Evolutionary conservation across 2,329 filamentous ascomycete genomes (phyloP).

Genomic region (Xylaria sp.): DNA sequence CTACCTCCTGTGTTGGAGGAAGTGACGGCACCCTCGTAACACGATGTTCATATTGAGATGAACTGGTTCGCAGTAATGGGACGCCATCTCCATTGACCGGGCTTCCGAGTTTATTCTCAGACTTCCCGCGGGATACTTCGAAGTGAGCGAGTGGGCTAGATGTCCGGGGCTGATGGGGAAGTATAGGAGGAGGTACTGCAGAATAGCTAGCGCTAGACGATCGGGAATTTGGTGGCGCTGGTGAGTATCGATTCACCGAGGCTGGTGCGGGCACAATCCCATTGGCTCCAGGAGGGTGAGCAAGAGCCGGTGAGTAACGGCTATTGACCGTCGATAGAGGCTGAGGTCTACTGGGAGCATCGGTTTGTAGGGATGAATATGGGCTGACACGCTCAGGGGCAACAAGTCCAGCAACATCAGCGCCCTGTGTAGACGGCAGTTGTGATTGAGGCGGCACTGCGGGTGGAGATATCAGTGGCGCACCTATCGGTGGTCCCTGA

Average conservation of each 20-base stretch:
- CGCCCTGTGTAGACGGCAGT: conserved; percentile 34
- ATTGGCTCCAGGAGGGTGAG: conserved; percentile 47
- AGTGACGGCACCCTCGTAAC: conserved; percentile 62
- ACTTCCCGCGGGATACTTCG: conserved; percentile 55
- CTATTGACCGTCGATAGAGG: conserved; percentile 43
- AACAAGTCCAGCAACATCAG: conserved; percentile 51
- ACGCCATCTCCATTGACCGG: conserved; percentile 47
- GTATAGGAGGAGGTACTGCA: conserved; percentile 50
- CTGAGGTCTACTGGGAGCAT: conserved; percentile 39
- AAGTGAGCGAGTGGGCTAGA: conserved; percentile 71
- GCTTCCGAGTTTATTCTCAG: conserved; percentile 39
- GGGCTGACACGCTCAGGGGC: conserved; percentile 59
- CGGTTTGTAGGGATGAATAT: conserved; percentile 55
- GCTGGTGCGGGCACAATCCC: conserved; percentile 46
- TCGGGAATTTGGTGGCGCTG: conserved; percentile 49
- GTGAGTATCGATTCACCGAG: conserved; percentile 60
- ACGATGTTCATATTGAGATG: conserved; percentile 59
- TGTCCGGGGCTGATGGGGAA: conserved; percentile 67
- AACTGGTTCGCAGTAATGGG: conserved; percentile 56
- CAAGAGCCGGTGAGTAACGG: conserved; percentile 68
- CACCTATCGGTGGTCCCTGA: conserved; percentile 34
- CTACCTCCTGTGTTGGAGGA: conserved; percentile 66
- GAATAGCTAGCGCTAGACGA: conserved; percentile 49
- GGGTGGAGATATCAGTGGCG: conserved; percentile 33
- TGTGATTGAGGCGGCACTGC: conserved; percentile 25